phyloP scores from a whole-genome alignment of 1,284 basidiomycete species.

The Amanita bisporigera region DNA sequence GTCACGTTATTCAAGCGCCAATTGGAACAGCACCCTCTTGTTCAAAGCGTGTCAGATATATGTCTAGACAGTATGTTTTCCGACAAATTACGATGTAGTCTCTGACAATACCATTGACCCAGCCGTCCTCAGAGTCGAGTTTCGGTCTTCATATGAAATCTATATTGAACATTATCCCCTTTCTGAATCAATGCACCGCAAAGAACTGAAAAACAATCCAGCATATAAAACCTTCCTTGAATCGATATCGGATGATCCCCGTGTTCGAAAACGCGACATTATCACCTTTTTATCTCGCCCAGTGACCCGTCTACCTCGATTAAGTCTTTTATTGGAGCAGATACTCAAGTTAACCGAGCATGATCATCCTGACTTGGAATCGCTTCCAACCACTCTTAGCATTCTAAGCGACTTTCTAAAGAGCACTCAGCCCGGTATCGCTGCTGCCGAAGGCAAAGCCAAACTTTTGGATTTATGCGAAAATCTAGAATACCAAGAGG shows the following conservation, averaged over 20 bases:
- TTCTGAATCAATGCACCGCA: constrained; percentile 76
- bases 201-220: constrained; percentile 69
- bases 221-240: constrained; percentile 71
- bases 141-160: constrained; percentile 68
- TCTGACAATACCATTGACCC: constrained; percentile 12
- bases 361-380: constrained; percentile 71
- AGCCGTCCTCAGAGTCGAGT: constrained; percentile 53
- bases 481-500: constrained; percentile 70
- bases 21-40: constrained; percentile 77
- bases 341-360: constrained; percentile 67
- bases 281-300: constrained; percentile 83
- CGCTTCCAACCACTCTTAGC: constrained; percentile 65
- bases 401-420: constrained; percentile 72
- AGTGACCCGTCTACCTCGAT: constrained; percentile 79
- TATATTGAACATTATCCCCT: constrained; percentile 88
- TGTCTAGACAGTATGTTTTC: constrained; percentile 65
- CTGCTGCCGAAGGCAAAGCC: constrained; percentile 81
- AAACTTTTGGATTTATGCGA: constrained; percentile 82
- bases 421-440: constrained; percentile 83
- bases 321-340: constrained; percentile 75
- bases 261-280: constrained; percentile 77
- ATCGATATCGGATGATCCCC: constrained; percentile 64
- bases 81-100: not conserved
- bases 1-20: constrained; percentile 72
- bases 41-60: constrained; percentile 79